Evolutionary conservation across 768 basidiomycete species (phyloP).

Genomic region (Pulveroboletus sp.): DNA sequence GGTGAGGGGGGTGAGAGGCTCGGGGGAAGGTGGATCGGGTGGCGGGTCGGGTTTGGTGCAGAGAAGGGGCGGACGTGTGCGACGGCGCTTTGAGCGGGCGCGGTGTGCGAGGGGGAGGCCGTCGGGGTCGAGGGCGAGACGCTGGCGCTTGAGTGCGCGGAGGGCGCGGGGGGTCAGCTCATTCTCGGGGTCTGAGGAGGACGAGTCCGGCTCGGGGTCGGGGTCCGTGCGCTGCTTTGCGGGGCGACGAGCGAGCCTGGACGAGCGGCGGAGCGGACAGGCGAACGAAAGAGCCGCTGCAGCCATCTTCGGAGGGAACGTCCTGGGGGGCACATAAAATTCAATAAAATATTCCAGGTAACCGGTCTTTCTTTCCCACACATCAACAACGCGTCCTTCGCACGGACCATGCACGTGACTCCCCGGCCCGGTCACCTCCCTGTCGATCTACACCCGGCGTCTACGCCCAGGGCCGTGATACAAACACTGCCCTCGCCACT

Average conservation of each 20-base stretch:
- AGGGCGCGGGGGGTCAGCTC: conserved; percentile 34
- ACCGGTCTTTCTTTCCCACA: background rate
- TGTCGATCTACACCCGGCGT: too few relatives aligned
- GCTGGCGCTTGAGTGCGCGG: conserved; percentile 33
- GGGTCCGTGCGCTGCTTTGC: conserved; percentile 2
- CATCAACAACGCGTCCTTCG: conserved; percentile 20
- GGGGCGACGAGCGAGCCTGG: too few relatives aligned
- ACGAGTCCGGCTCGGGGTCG: conserved; percentile 19
- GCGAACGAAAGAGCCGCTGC: conserved; percentile 28
- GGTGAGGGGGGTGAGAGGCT: conserved; percentile 19
- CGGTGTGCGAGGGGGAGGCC: conserved; percentile 19
- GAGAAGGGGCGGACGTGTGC: conserved; percentile 1
- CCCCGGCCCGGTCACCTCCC: background rate
- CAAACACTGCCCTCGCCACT: too few relatives aligned
- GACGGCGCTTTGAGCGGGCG: conserved; percentile 16
- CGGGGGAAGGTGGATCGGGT: conserved; percentile 6
- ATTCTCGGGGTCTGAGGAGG: conserved; percentile 24
- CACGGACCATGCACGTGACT: conserved; percentile 30
- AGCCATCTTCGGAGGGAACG: too few relatives aligned
- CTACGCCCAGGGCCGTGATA: too few relatives aligned
- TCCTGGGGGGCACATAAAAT: background rate
- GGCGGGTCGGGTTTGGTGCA: too few relatives aligned
- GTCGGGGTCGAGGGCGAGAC: conserved; percentile 30
- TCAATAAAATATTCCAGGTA: background rate
- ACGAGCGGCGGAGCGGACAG: conserved; percentile 23